phyloP scores from a whole-genome alignment of 352 stramenopile genomes.

The Pythium myriotylum region DNA sequence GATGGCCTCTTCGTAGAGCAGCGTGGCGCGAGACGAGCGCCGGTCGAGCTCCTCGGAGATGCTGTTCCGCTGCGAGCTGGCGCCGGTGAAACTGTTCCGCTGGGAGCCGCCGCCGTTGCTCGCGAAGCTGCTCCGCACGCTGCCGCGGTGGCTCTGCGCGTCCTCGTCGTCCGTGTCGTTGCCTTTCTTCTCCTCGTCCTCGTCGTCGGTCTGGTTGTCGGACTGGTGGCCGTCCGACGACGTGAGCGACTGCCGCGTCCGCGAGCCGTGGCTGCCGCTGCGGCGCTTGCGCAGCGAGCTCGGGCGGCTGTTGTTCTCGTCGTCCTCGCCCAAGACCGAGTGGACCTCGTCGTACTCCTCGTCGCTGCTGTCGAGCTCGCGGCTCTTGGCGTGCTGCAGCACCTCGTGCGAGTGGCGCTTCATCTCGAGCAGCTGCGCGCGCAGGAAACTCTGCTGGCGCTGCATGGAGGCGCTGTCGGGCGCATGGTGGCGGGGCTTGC shows the following conservation, averaged over 20 bases:
- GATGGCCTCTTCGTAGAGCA: conserved; percentile 32
- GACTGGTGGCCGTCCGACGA: conserved; percentile 14
- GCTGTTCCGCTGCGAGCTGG: conserved; percentile 20
- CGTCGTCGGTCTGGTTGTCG: conserved; percentile 22
- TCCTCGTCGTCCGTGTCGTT: conserved; percentile 23
- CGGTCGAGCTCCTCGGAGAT: conserved; percentile 28
- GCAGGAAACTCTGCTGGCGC: conserved; percentile 68
- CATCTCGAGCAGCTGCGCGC: conserved; percentile 75
- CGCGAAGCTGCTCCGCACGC: conserved; percentile 1
- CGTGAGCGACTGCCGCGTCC: conserved; percentile 13
- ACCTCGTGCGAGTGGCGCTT: conserved; percentile 71
- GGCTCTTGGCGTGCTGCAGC: conserved; percentile 36
- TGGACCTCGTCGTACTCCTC: conserved; percentile 38
- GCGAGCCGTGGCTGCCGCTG: conserved; percentile 15
- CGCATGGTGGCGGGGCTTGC: conserved; percentile 1
- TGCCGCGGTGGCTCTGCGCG: conserved; percentile 1
- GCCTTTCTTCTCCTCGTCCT: conserved; percentile 20
- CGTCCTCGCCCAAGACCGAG: conserved; percentile 34
- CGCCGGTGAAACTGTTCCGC: conserved; percentile 15
- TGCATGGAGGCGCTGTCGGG: conserved; percentile 36
- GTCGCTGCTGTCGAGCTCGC: conserved; percentile 35
- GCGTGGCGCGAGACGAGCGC: conserved; percentile 21
- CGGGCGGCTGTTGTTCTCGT: conserved; percentile 5
- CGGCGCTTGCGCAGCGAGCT: conserved; percentile 4
- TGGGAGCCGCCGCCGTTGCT: conserved; percentile 2